Evolutionary conservation across 139 green algal species (phyloP).

Genomic region (Medakamo hakoo): DNA sequence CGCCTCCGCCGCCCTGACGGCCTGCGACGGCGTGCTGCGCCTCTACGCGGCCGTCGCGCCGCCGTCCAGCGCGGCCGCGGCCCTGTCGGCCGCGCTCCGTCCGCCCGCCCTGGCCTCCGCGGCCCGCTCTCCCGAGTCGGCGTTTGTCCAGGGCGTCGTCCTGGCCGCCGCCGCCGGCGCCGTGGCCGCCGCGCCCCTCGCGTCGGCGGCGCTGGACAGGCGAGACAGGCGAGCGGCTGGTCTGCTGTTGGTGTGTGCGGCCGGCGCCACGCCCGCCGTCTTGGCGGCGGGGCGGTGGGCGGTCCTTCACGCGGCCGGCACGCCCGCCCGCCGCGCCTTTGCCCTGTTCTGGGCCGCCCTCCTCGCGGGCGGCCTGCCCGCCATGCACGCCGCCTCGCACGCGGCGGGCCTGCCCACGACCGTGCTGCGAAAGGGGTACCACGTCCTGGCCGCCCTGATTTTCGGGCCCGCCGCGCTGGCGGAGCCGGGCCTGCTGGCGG

Average conservation of each 20-base stretch:
- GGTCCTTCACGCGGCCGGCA: neutral
- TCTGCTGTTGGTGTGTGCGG: too few species aligned
- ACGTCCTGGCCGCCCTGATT: conserved; percentile 37
- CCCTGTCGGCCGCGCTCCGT: neutral
- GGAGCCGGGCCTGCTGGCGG: conserved; percentile 35
- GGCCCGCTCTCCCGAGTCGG: too few species aligned
- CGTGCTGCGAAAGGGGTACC: conserved; percentile 24
- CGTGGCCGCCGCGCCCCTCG: too few species aligned
- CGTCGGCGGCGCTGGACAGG: too few species aligned
- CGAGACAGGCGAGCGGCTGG: too few species aligned
- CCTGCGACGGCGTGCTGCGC: neutral
- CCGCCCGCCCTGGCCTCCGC: too few species aligned
- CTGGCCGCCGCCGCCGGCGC: too few species aligned
- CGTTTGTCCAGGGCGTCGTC: too few species aligned
- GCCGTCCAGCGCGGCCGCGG: too few species aligned
- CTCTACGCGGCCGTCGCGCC: neutral
- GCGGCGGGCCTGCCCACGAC: conserved; percentile 7
- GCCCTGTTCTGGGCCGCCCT: conserved; percentile 18
- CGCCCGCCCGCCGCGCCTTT: too few species aligned
- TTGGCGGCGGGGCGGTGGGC: neutral
- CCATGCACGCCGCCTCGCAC: conserved; percentile 17
- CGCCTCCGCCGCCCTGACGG: neutral
- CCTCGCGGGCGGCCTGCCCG: conserved; percentile 22
- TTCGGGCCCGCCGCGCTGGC: conserved; percentile 38
- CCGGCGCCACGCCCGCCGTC: neutral